phyloP scores from a whole-genome alignment of 192 early-diverging fungal genomes.

The Thamnidium elegans region DNA sequence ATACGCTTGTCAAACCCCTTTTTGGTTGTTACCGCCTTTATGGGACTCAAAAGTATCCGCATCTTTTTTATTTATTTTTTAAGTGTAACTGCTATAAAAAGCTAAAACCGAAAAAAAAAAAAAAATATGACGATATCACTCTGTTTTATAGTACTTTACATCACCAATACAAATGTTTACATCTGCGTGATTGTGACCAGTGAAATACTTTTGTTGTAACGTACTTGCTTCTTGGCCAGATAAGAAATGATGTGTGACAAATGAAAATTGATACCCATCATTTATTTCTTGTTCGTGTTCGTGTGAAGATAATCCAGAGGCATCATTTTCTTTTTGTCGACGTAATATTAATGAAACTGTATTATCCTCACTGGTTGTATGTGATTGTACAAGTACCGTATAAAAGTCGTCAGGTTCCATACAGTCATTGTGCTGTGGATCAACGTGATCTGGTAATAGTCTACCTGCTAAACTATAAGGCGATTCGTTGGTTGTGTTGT shows the following conservation, averaged over 20 bases:
- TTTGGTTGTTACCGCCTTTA: no score
- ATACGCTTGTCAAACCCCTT: no score
- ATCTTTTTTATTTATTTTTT: no score
- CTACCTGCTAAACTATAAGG: conserved; percentile 7
- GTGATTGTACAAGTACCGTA: not conserved
- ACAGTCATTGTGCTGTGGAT: conserved; percentile 16
- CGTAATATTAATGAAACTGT: not conserved
- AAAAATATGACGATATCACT: not conserved
- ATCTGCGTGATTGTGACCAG: not conserved
- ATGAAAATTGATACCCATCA: not conserved
- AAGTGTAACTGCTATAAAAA: not conserved
- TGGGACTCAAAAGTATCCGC: no score
- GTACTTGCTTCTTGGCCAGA: not conserved
- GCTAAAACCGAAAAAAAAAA: not conserved
- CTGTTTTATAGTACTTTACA: not conserved
- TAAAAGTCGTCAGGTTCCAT: conserved; percentile 23
- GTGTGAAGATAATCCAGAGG: not conserved
- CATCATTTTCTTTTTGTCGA: not conserved
- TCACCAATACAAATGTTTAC: conserved; percentile 2
- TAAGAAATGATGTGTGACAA: conserved; percentile 10
- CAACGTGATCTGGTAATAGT: conserved; percentile 1
- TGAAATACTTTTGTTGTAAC: conserved; percentile 1
- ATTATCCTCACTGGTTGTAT: not conserved
- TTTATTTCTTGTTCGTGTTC: conserved; percentile 13
- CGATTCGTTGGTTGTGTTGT: not conserved